Evolutionary conservation across 164 flowering plant genomes (phyloP).

Genomic region (Vitis riparia): DNA sequence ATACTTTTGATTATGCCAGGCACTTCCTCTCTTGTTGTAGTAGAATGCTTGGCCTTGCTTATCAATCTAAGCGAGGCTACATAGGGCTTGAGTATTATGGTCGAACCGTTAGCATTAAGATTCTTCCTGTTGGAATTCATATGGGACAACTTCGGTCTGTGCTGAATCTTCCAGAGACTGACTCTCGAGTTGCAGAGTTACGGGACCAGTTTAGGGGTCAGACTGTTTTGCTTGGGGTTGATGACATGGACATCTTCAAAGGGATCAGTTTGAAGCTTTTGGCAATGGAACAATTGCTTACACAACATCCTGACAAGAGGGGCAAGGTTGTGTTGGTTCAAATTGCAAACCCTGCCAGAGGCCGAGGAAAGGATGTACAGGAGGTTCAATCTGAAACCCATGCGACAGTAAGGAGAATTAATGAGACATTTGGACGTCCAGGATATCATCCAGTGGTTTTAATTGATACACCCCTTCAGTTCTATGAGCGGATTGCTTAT

Average conservation of each 20-base stretch:
- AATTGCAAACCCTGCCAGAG: constrained; percentile 55
- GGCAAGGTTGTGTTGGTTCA: constrained; percentile 47
- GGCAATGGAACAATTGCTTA: constrained; percentile 50
- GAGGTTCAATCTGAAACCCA: constrained; percentile 42
- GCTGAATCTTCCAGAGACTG: constrained; percentile 40
- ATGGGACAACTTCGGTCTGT: constrained; percentile 38
- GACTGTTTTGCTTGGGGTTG: constrained; percentile 46
- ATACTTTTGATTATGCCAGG: constrained; percentile 52
- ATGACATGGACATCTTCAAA: constrained; percentile 53
- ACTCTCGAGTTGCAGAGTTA: constrained; percentile 30
- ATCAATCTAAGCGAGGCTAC: constrained; percentile 50
- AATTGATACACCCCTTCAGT: constrained; percentile 38
- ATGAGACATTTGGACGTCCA: constrained; percentile 35
- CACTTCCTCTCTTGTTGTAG: constrained; percentile 58
- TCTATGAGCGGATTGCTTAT: constrained; percentile 48
- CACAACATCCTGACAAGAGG: constrained; percentile 38
- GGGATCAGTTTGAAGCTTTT: constrained; percentile 51
- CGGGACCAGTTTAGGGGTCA: constrained; percentile 35
- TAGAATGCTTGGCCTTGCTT: constrained; percentile 53
- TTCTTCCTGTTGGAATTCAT: constrained; percentile 54
- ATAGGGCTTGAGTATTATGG: constrained; percentile 57
- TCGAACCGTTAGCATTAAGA: constrained; percentile 48
- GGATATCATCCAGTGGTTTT: constrained; percentile 47
- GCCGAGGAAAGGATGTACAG: constrained; percentile 44
- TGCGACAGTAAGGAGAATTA: constrained; percentile 33